Conservation (phyloP, 441 rosid genomes). For the Erodium texanum region DNA sequence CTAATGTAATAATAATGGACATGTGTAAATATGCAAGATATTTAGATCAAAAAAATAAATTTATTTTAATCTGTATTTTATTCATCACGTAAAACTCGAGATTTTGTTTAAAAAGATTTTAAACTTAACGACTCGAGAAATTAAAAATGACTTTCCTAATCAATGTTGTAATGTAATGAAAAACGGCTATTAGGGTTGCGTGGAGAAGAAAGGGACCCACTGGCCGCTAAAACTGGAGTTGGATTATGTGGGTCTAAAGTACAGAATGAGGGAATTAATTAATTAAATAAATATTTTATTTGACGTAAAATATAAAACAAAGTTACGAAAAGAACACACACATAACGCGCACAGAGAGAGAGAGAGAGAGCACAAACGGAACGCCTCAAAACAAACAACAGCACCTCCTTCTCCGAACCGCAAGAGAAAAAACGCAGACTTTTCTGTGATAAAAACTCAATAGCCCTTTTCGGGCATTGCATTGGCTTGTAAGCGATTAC, state of each 20-base stretch:
- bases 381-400: slow-evolving; percentile 7
- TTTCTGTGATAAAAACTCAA: neutral
- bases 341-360: neutral
- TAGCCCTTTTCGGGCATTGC: neutral
- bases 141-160: too few relatives aligned
- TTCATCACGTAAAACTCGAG: too few relatives aligned
- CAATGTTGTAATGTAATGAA: neutral
- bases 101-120: too few relatives aligned
- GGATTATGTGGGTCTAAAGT: neutral
- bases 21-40: too few relatives aligned
- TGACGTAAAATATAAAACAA: neutral
- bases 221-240: neutral
- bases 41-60: too few relatives aligned
- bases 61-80: too few relatives aligned
- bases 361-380: slow-evolving; percentile 3
- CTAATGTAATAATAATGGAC: too few relatives aligned
- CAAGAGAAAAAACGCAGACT: slow-evolving; percentile 5
- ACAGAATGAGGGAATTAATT: neutral
- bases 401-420: neutral
- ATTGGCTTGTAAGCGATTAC: neutral
- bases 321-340: neutral
- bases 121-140: too few relatives aligned
- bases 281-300: neutral
- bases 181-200: neutral
- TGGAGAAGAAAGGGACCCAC: neutral